Evolutionary conservation across 2,329 filamentous ascomycete genomes (phyloP).

Genomic region (Fusarium torreyae): DNA sequence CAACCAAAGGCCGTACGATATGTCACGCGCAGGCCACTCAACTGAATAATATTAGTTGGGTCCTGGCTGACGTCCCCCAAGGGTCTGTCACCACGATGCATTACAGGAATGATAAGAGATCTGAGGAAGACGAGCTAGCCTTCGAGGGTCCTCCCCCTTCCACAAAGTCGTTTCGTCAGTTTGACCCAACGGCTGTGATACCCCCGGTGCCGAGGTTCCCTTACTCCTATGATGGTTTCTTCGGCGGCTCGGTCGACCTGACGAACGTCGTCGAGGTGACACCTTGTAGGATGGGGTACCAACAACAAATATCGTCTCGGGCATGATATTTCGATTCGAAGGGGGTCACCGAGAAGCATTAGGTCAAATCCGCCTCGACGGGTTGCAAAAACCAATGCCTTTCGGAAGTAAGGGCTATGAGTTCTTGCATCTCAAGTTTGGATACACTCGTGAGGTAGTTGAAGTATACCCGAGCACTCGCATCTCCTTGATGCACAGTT

Average conservation of each 20-base stretch:
- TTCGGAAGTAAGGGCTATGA: background rate
- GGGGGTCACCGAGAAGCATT: too few species aligned
- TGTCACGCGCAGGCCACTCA: background rate
- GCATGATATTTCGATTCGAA: too few species aligned
- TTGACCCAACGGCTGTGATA: background rate
- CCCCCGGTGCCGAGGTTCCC: background rate
- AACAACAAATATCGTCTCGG: too few species aligned
- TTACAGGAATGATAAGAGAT: background rate
- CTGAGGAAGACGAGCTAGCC: background rate
- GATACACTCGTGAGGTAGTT: background rate
- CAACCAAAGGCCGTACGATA: background rate
- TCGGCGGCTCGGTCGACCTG: background rate
- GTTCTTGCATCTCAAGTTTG: background rate
- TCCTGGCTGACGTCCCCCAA: background rate
- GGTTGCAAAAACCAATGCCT: background rate
- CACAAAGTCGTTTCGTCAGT: background rate
- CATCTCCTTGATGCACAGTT: background rate
- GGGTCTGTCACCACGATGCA: background rate
- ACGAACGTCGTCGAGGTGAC: too few species aligned
- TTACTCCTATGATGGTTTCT: background rate
- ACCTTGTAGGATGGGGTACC: too few species aligned
- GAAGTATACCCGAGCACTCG: background rate
- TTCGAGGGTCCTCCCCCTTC: background rate
- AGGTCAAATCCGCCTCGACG: too few species aligned
- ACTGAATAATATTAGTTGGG: background rate